Evolutionary conservation across 2,329 filamentous ascomycete genomes (phyloP), one percentile per base, ranked within the genome.

Genomic region (Botrytis elliptica): DNA sequence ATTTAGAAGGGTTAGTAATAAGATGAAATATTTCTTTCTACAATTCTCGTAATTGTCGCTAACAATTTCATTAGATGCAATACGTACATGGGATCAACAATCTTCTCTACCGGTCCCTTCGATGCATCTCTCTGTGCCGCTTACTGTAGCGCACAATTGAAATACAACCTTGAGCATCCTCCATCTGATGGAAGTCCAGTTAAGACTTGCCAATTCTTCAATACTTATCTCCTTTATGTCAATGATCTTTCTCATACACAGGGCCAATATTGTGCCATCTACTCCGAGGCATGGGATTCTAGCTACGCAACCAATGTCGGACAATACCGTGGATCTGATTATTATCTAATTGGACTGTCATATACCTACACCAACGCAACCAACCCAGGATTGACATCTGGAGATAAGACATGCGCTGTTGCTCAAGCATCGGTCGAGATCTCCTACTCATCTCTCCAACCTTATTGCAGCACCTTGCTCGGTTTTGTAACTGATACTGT

Each of bases 181-280:
- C 60, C 33, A 25, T 25, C 36, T 25, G 60, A 64, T n/a, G 36
- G 60, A 42, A 64, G 36, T 42, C 36, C 36, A 42, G 60, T 42
- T 3, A 64, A 64, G 60, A 38, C 33, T 8, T 38, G 36, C 22
- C 33, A 25, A 36, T 64, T 42, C 22, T 40, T 64, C 60, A 64
- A 40, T n/a, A n/a, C 60, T 25, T 40, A 64, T 64, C 29, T 64
- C 60, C 22, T 42, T 64, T 64, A 64, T 36, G 38, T 64, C 60
- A 64, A 40, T 3, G 25, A 38, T 42, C 60, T 42, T 38, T 22
- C 60, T 33, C 20, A 40, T 14, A 64, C 16, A 25, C 60, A 40
- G n/a, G 60, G 60, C 22, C 60, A 64, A 42, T 64, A 64, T 22
- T 64, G 60, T 64, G 36, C 60, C 20, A 64, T 64, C 33, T 64